Conservation (phyloP, 2,329 filamentous ascomycete genomes). For the Talaromyces amestolkiae region DNA sequence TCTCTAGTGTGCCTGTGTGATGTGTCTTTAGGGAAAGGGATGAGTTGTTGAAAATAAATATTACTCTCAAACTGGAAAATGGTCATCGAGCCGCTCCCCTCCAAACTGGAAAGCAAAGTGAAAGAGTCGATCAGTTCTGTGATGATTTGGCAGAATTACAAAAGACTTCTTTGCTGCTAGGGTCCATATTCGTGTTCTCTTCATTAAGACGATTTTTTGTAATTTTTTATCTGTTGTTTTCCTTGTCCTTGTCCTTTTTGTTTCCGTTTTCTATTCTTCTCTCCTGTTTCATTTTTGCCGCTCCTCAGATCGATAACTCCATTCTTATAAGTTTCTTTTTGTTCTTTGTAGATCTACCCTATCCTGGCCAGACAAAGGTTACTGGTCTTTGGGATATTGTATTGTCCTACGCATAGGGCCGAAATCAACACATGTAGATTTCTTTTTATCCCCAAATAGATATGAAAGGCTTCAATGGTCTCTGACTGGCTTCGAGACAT, state of each 20-base stretch:
- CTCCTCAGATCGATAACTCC: slow-evolving; percentile 8
- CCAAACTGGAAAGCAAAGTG: background rate
- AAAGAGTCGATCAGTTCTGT: slow-evolving; percentile 14
- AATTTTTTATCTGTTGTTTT: slow-evolving; percentile 12
- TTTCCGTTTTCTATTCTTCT: background rate
- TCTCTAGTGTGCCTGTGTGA: slow-evolving; percentile 1
- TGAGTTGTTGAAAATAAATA: slow-evolving; percentile 16
- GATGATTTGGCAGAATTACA: slow-evolving; percentile 16
- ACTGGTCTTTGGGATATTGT: background rate
- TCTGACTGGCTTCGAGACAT: background rate
- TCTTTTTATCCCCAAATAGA: background rate
- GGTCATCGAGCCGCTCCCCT: background rate
- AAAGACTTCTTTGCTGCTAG: slow-evolving; percentile 11
- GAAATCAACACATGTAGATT: background rate
- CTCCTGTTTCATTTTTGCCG: background rate
- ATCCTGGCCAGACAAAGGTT: background rate
- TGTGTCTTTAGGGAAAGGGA: slow-evolving; percentile 1
- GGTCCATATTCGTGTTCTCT: slow-evolving; percentile 14
- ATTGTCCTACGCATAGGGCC: background rate
- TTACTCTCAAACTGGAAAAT: slow-evolving; percentile 15
- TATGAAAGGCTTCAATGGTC: background rate
- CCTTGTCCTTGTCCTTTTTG: background rate
- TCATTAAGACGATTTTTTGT: slow-evolving; percentile 16
- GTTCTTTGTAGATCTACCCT: background rate
- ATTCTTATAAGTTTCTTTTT: background rate